These are phyloP conservation scores for Pseudogymnoascus sp. DNA, from an alignment of 2,329 filamentous ascomycete genomes.

Conservation along the genomic window DNA sequence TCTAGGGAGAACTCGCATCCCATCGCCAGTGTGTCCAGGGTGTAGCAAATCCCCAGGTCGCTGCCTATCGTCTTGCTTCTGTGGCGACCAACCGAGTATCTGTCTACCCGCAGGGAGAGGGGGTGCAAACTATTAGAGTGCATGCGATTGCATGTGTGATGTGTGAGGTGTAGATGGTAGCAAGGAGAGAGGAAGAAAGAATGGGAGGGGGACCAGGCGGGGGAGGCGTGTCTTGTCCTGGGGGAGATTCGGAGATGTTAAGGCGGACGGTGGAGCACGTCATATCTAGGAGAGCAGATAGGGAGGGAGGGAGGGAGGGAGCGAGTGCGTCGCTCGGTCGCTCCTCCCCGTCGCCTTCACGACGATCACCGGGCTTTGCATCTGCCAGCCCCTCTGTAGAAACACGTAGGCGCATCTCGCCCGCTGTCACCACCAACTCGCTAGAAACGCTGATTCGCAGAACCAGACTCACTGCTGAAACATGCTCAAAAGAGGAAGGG, in stretches of 20 bases:
- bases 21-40: neutral
- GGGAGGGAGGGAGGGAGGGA: neutral
- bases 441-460: neutral
- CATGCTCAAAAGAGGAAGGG: neutral
- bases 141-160: neutral
- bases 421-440: neutral
- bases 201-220: neutral
- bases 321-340: no score
- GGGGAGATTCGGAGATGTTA: neutral
- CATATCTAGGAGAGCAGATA: neutral
- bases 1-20: neutral
- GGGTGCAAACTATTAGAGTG: neutral
- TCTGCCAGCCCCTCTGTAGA: neutral
- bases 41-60: neutral
- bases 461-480: neutral
- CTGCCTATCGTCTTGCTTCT: neutral
- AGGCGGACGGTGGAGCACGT: neutral
- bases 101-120: neutral
- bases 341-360: neutral
- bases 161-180: neutral
- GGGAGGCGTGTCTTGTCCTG: neutral
- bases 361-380: neutral
- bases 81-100: neutral
- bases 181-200: neutral
- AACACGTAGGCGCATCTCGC: neutral